Evolutionary conservation across 2,329 filamentous ascomycete species (phyloP), one percentile per base, ranked within the genome.

Genomic region (Trichoderma simmonsii): DNA sequence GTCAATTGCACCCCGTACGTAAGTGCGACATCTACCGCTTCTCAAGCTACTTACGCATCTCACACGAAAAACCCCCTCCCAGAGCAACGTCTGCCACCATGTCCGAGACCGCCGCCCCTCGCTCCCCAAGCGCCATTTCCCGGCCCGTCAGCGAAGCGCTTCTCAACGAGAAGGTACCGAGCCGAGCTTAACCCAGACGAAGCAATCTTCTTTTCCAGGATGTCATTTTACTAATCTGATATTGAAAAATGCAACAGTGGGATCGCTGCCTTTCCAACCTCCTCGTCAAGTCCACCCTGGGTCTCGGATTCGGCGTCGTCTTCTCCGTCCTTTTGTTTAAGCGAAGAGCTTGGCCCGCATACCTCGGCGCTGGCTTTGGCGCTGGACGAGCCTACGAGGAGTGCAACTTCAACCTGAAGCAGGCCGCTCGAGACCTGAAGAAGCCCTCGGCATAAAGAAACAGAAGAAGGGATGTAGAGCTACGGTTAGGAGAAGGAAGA

Each of bases 241-340:
- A 4, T 36, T 36, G 28, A 26, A 26, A 21, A 26, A 3, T 11
- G 32, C n/a, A 26, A 56, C 74, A 99, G 96, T 99, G 96, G 96
- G 96, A 99, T 83, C 95, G 93, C 86, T 98, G 96, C 85, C 91
- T 99, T 78, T 98, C 96, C 78, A 98, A 97, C 81, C 90, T 98
- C 83, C 90, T 99, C 81, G 97, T 99, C 87, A 95, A 97, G 84
- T 98, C 95, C 76, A 92, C 93, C 71, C 92, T 99, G 83, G 96
- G 96, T 80, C 92, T 98, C 81, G 94, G 93, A 77, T 99, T 99
- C 85, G 96, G 96, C 81, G 92, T 99, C 82, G 93, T 99, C 85
- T 98, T 99, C 88, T 98, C 96, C 74, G 95, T 99, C 74, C 92
- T 99, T 72, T 86, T 99, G 71, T 99, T 99, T 90, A 97, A 97